Evolutionary conservation across 345 rosid species (phyloP).

Genomic region (Eucalyptus tenuipes): DNA sequence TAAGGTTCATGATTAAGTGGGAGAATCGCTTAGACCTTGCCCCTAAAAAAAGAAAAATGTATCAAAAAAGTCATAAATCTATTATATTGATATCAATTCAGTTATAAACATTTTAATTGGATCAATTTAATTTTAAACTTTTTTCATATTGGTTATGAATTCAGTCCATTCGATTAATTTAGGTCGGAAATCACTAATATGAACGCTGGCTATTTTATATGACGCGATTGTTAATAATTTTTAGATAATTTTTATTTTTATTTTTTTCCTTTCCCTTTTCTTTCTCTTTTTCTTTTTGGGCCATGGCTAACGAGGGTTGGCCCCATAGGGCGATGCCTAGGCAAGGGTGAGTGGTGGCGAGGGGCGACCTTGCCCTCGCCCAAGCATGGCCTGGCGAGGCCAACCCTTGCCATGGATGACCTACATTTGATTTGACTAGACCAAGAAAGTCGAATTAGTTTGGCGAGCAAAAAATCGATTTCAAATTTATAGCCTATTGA

Average conservation of each 20-base stretch:
- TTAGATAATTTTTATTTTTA: no score
- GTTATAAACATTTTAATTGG: accelerated
- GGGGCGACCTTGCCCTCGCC: no score
- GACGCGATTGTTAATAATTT: accelerated
- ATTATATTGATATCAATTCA: no score
- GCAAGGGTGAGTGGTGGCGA: no score
- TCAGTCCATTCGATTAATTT: accelerated
- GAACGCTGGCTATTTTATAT: accelerated
- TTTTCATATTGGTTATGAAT: no score
- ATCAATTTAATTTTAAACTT: no score
- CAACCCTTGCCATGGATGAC: not conserved
- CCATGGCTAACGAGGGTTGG: no score
- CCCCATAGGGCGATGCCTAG: no score
- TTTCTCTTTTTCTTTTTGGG: no score
- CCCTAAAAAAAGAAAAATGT: accelerated
- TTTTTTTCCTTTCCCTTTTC: no score
- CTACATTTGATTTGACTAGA: not conserved
- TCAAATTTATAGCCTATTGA: accelerated
- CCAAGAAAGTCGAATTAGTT: not conserved
- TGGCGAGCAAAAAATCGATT: accelerated
- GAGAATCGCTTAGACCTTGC: not conserved
- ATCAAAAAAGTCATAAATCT: no score
- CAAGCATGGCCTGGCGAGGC: accelerated
- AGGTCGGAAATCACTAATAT: no score
- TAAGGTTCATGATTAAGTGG: not conserved